Percentiles rank a stretch among this genome's conserved stretches.
Conservation (phyloP, 2,329 filamentous ascomycete species). For the Clarireedia homoeocarpa region DNA sequence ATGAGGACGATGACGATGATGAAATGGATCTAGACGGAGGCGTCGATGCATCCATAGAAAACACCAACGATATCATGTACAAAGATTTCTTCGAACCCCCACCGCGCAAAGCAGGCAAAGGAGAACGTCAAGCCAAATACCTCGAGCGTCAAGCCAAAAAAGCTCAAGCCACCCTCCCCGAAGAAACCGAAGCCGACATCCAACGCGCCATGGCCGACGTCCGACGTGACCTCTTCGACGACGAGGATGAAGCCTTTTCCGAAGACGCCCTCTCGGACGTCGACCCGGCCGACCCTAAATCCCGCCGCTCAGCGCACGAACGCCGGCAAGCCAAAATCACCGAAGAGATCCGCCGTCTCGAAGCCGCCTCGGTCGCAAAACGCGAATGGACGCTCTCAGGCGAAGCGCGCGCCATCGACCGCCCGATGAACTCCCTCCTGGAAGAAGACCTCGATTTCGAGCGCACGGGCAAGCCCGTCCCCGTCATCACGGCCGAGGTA, state of each 20-base stretch:
- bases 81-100: conserved; percentile 90
- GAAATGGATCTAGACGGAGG: conserved; percentile 46
- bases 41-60: conserved; percentile 46
- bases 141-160: conserved; percentile 33
- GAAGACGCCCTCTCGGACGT: conserved; percentile 57
- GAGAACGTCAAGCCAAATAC: conserved; percentile 34
- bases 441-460: conserved; percentile 96
- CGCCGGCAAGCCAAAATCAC: conserved; percentile 76
- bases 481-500: conserved; percentile 85
- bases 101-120: conserved; percentile 58
- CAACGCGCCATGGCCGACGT: conserved; percentile 80
- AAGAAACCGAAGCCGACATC: conserved; percentile 57
- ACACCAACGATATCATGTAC: conserved; percentile 86
- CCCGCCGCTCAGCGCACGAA: conserved; percentile 78
- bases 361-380: conserved; percentile 82
- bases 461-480: conserved; percentile 86
- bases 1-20: conserved; percentile 48
- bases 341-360: conserved; percentile 85
- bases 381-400: conserved; percentile 85
- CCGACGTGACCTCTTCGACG: conserved; percentile 84
- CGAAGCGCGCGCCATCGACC: conserved; percentile 74
- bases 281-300: conserved; percentile 61
- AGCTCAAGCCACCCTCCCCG: conserved; percentile 31
- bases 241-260: conserved; percentile 56
- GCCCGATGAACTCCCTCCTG: conserved; percentile 84